Percentiles rank a stretch among this genome's conserved stretches.
Conservation (phyloP, 169 alveolate genomes). For the Plasmodium gallinaceum region DNA sequence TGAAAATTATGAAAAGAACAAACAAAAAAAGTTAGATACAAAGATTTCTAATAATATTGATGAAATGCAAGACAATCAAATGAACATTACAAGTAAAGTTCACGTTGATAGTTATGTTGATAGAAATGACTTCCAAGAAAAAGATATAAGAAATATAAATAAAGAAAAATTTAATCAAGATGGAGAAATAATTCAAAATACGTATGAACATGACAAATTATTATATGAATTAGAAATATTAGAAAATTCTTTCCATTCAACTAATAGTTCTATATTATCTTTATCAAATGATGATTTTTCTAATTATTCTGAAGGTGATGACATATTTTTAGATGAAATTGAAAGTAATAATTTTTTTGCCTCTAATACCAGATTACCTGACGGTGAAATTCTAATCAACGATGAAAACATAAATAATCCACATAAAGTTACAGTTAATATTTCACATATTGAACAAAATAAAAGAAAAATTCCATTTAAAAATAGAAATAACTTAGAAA, state of each 20-base stretch:
- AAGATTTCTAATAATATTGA: not conserved
- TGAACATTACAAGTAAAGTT: not conserved
- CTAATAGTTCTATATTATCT: conserved; percentile 58
- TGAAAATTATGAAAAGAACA: not conserved
- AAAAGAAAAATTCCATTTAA: not conserved
- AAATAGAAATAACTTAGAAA: conserved; percentile 5
- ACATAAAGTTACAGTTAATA: not conserved
- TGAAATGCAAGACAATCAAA: not conserved
- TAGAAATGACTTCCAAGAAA: not conserved
- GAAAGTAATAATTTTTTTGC: conserved; percentile 9
- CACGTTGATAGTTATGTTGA: not conserved
- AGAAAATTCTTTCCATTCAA: conserved; percentile 47
- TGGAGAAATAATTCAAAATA: not conserved
- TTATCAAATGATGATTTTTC: conserved; percentile 54
- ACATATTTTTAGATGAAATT: conserved; percentile 22
- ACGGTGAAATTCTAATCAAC: not conserved
- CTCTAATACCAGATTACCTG: not conserved
- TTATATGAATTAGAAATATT: conserved; percentile 12
- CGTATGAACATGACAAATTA: conserved; percentile 21
- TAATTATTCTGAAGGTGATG: conserved; percentile 36
- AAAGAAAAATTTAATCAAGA: not conserved
- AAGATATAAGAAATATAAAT: not conserved
- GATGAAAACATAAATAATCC: not conserved
- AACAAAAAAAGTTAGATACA: conserved; percentile 1
- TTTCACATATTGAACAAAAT: too few relatives aligned